phyloP scores from a whole-genome alignment of 192 early-diverging fungal species.

The Podila epicladia region DNA sequence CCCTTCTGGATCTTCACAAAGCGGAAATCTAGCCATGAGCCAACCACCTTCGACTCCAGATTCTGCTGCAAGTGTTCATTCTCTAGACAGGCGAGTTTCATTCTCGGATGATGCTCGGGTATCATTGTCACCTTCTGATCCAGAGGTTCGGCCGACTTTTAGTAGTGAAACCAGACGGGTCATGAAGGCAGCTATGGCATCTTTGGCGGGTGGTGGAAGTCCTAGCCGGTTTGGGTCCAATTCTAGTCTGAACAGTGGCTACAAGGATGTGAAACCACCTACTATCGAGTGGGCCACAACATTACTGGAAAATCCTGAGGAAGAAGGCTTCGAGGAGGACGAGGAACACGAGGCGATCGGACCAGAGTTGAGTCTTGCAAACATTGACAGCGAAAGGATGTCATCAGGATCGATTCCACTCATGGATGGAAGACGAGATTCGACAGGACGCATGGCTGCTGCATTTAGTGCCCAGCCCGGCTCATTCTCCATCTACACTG shows the following conservation, averaged over 20 bases:
- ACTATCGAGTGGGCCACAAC: conserved; percentile 9
- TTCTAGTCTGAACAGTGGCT: not conserved
- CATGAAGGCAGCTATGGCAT: conserved; percentile 14
- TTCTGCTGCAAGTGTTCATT: conserved; percentile 14
- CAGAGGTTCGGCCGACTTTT: conserved; percentile 13
- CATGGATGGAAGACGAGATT: conserved; percentile 5
- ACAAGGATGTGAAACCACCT: not conserved
- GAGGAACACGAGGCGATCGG: conserved; percentile 1
- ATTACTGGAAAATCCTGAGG: conserved; percentile 18
- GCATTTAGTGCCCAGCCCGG: conserved; percentile 39
- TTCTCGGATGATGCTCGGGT: conserved; percentile 15
- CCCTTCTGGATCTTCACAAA: not conserved
- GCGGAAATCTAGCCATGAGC: not conserved
- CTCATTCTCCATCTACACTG: conserved; percentile 31
- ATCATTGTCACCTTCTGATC: conserved; percentile 1
- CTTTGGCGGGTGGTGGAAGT: conserved; percentile 9
- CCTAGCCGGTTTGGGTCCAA: not conserved
- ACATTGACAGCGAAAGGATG: not conserved
- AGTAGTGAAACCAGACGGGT: conserved; percentile 20
- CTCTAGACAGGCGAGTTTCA: conserved; percentile 13
- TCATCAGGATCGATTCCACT: not conserved
- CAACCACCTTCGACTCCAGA: conserved; percentile 16
- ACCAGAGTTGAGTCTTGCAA: conserved; percentile 3
- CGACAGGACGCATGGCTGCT: conserved; percentile 38
- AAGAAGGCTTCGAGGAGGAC: conserved; percentile 1